phyloP scores from a whole-genome alignment of 768 basidiomycete genomes.

The Scleroderma bovista region DNA sequence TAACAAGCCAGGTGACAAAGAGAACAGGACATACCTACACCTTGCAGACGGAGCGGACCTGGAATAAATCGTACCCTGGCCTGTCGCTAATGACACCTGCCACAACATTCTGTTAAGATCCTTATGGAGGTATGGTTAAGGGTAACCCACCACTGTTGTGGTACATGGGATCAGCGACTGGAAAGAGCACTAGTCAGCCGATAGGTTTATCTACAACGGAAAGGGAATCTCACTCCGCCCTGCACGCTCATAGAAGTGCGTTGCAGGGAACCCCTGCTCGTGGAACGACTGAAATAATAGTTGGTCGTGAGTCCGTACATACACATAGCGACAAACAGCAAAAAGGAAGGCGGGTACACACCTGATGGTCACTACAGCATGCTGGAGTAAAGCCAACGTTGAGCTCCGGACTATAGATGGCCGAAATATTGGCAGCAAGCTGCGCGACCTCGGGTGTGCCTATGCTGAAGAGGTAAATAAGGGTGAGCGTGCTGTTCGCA shows the following conservation, averaged over 20 bases:
- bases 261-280: slow-evolving; percentile 77
- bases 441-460: slow-evolving; percentile 73
- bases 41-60: no score
- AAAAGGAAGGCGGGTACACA: slow-evolving; percentile 15
- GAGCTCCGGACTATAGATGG: slow-evolving; percentile 78
- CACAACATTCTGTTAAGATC: not conserved
- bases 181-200: not conserved
- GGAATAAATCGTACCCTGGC: slow-evolving; percentile 76
- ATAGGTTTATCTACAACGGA: not conserved
- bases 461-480: slow-evolving; percentile 42
- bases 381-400: slow-evolving; percentile 64
- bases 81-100: slow-evolving; percentile 77
- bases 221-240: slow-evolving; percentile 51
- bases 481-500: not conserved
- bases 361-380: slow-evolving; percentile 93
- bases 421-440: slow-evolving; percentile 68
- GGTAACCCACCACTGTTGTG: slow-evolving; percentile 62
- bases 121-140: not conserved
- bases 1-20: no score
- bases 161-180: slow-evolving; percentile 86
- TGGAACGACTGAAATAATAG: slow-evolving; percentile 57
- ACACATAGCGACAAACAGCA: no score
- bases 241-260: slow-evolving; percentile 83
- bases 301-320: not conserved
- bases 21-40: no score